These are phyloP conservation scores for Penicillium sp. DNA, from an alignment of 2,329 filamentous ascomycete species.

Conservation along the genomic window DNA sequence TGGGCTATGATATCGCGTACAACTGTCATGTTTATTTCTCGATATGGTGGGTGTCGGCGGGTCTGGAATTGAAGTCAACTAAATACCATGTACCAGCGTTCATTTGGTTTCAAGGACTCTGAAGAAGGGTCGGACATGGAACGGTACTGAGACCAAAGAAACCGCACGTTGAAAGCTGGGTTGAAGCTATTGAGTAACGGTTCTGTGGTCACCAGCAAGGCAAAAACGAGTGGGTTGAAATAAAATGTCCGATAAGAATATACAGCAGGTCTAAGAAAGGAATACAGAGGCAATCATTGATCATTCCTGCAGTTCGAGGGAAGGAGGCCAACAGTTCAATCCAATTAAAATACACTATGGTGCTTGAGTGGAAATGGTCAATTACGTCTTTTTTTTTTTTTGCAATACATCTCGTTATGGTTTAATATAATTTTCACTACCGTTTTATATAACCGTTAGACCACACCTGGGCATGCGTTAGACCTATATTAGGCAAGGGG, in stretches of 20 bases:
- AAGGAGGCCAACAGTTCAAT: background rate
- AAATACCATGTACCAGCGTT: background rate
- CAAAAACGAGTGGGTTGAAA: background rate
- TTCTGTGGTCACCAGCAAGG: background rate
- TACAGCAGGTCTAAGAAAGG: too few species aligned
- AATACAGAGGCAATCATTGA: background rate
- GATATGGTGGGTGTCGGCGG: too few species aligned
- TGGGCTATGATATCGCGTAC: too few species aligned
- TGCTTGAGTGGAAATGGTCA: background rate
- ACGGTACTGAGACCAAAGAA: too few species aligned
- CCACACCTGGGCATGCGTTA: background rate
- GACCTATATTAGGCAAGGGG: constrained; percentile 1
- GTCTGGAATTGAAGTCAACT: background rate
- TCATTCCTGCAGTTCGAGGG: background rate
- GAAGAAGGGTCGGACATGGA: background rate
- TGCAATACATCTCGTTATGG: background rate
- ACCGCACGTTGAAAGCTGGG: background rate
- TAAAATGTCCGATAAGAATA: background rate
- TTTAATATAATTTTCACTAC: background rate
- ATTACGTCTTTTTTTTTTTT: background rate
- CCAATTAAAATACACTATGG: background rate
- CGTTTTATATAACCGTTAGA: background rate
- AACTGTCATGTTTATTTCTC: too few species aligned
- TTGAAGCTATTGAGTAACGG: background rate
- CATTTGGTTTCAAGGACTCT: too few species aligned